Conservation (phyloP, 768 basidiomycete species). For the Phlegmacium glaucopus region DNA sequence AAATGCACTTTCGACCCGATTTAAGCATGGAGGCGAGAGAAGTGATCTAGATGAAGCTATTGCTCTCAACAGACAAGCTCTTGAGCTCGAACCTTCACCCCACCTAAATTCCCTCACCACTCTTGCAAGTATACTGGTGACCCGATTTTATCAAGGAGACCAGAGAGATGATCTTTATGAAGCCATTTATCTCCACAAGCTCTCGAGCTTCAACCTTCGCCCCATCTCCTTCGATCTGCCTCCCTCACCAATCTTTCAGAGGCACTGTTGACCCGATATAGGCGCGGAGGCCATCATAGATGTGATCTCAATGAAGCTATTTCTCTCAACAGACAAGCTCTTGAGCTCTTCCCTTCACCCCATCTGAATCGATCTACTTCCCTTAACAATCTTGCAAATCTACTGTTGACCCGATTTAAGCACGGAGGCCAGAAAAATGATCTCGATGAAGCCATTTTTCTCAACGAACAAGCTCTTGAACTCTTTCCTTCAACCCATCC, state of each 20-base stretch:
- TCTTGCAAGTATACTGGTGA: slow-evolving; percentile 2
- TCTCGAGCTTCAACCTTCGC: not conserved
- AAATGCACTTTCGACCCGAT: not conserved
- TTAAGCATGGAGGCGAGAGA: not conserved
- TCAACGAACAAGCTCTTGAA: not conserved
- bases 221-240: not conserved
- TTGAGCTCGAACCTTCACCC: not conserved
- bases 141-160: slow-evolving; percentile 2
- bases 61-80: no score
- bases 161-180: slow-evolving; percentile 1
- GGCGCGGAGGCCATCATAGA: not conserved
- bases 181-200: slow-evolving; percentile 2
- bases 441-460: no score
- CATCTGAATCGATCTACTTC: no score
- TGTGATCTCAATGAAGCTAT: slow-evolving; percentile 8
- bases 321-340: no score
- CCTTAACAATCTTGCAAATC: no score
- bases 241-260: slow-evolving; percentile 3
- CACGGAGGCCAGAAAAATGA: no score
- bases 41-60: slow-evolving; percentile 2
- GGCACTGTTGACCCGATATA: not conserved
- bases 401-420: no score
- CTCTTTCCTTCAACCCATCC: slow-evolving; percentile 2
- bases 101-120: slow-evolving; percentile 2
- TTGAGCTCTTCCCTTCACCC: no score